phyloP scores from a whole-genome alignment of 352 stramenopile genomes.

The Ophiocytium majus region DNA sequence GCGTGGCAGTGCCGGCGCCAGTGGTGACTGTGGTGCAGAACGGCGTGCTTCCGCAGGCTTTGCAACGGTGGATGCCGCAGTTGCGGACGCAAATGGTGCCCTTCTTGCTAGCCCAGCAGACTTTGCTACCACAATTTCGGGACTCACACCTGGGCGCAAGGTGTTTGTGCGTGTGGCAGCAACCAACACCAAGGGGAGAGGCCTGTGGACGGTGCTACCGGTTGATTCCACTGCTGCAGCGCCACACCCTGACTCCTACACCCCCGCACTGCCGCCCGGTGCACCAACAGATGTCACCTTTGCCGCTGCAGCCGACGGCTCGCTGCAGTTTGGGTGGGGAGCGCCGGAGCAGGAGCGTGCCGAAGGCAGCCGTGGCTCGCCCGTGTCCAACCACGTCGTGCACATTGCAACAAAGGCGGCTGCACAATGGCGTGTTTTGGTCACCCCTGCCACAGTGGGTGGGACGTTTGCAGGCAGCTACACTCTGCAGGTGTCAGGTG shows the following conservation, averaged over 20 bases:
- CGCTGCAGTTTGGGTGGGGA: conserved; percentile 47
- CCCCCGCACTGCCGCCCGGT: background rate
- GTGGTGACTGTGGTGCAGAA: background rate
- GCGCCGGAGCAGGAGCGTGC: conserved; percentile 50
- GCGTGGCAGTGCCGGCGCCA: conserved; percentile 19
- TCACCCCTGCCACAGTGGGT: background rate
- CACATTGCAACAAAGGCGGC: background rate
- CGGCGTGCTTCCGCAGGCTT: background rate
- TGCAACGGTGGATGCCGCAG: background rate
- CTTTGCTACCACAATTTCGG: background rate
- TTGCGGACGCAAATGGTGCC: background rate
- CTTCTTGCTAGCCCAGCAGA: background rate
- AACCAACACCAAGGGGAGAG: conserved; percentile 53
- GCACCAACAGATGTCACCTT: background rate
- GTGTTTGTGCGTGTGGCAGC: conserved; percentile 86
- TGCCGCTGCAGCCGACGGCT: background rate
- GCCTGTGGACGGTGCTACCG: background rate
- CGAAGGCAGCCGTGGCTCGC: conserved; percentile 61
- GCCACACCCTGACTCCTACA: background rate
- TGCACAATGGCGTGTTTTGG: background rate
- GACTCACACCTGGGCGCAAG: conserved; percentile 70
- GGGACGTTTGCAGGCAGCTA: background rate
- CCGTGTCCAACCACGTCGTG: conserved; percentile 51
- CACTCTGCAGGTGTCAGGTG: conserved; percentile 16
- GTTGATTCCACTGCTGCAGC: conserved; percentile 2